These are phyloP conservation scores for Debaryomyces sp. DNA, from an alignment of 1,139 yeast species.

Conservation along the genomic window DNA sequence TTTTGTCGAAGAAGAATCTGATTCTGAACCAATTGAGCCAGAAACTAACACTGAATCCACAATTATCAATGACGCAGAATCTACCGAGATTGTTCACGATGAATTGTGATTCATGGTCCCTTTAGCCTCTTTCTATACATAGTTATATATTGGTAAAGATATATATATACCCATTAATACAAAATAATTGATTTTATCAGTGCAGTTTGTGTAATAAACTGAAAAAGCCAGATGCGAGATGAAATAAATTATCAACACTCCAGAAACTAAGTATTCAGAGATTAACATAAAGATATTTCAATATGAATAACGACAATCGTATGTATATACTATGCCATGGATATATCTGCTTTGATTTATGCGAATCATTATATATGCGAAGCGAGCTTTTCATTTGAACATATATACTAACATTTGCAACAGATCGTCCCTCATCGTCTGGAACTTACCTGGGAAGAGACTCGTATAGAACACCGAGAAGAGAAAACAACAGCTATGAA, in stretches of 20 bases:
- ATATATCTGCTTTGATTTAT: too few species aligned
- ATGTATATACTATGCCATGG: background rate
- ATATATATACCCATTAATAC: background rate
- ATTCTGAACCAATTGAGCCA: background rate
- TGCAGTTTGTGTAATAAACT: conserved; percentile 1
- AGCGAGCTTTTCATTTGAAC: background rate
- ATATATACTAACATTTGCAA: conserved; percentile 5
- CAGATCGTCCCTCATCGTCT: conserved; percentile 5
- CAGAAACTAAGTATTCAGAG: background rate
- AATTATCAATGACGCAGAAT: background rate
- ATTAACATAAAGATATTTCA: background rate
- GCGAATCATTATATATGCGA: background rate
- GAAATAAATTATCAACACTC: background rate
- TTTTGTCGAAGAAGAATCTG: conserved; percentile 2
- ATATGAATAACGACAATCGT: conserved; percentile 4
- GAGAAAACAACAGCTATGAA: conserved; percentile 3
- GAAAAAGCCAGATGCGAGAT: conserved; percentile 2
- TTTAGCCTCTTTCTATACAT: background rate
- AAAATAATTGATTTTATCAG: background rate
- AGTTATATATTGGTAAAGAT: background rate
- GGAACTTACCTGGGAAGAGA: conserved; percentile 1
- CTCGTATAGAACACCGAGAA: background rate
- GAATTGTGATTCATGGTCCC: background rate
- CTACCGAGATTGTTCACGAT: conserved; percentile 1
- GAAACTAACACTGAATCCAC: background rate